phyloP scores from a whole-genome alignment of 257 asterid genomes.

The Solanum neorickii region DNA sequence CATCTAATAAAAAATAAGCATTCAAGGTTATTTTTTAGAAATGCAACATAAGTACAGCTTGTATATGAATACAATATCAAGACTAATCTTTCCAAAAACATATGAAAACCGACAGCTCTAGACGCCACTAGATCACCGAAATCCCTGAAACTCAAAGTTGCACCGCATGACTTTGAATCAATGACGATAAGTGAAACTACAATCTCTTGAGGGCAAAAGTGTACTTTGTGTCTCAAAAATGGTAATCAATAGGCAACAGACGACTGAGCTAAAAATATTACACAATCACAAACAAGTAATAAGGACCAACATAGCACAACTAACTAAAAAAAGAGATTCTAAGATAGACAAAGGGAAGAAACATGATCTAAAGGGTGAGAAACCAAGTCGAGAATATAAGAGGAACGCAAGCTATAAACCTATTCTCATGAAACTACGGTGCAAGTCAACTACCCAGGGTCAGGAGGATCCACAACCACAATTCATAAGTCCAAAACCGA shows the following conservation, averaged over 20 bases:
- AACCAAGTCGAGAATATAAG: not conserved
- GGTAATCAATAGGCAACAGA: not conserved
- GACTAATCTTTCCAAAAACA: not conserved
- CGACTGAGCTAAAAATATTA: not conserved
- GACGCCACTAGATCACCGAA: not conserved
- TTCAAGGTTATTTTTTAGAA: not conserved
- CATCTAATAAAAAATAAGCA: not conserved
- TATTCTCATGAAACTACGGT: not conserved
- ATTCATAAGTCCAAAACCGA: not conserved
- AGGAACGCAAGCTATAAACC: not conserved
- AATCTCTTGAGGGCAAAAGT: not conserved
- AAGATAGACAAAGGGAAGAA: not conserved
- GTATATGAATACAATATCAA: no score
- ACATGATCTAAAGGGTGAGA: not conserved
- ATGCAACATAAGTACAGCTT: not conserved
- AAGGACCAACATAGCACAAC: not conserved
- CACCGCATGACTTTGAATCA: not conserved
- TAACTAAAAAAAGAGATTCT: no score
- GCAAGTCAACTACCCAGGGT: not conserved
- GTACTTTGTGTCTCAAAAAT: not conserved
- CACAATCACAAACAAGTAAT: not conserved
- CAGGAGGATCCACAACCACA: not conserved
- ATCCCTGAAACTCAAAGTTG: not conserved
- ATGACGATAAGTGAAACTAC: not conserved
- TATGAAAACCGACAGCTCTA: not conserved